Percentiles rank a stretch among this genome's conserved stretches.
Evolutionary conservation across 1,284 basidiomycete species (phyloP).

Genomic region (Acaromyces ingoldii): DNA sequence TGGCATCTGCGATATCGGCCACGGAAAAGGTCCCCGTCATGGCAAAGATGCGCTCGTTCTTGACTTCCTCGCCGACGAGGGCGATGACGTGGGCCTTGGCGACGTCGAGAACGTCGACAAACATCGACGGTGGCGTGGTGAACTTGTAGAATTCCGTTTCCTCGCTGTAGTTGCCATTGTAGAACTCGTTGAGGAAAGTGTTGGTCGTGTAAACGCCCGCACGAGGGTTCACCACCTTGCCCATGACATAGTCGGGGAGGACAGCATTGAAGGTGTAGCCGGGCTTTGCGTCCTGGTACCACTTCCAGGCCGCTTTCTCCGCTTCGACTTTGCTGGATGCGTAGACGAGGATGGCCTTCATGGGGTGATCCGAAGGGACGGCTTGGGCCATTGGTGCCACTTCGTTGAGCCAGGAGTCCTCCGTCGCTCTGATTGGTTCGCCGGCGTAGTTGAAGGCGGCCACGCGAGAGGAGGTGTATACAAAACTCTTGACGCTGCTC

Average conservation of each 20-base stretch:
- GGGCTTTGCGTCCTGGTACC: background rate
- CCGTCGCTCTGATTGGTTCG: no score
- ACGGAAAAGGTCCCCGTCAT: no score
- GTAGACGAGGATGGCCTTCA: no score
- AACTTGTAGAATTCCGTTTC: no score
- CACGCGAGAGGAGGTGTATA: no score
- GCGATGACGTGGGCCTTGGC: conserved; percentile 1
- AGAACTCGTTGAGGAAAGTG: background rate
- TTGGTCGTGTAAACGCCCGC: background rate
- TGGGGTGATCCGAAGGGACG: no score
- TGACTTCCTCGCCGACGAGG: background rate
- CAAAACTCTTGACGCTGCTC: no score
- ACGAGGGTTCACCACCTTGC: background rate
- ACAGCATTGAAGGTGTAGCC: background rate
- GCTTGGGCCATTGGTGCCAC: no score
- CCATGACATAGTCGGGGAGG: background rate
- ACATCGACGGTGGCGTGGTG: background rate
- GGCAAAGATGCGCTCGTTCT: conserved; percentile 4
- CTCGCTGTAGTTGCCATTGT: background rate
- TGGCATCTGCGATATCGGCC: no score
- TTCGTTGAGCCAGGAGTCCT: no score
- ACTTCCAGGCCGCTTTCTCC: conserved; percentile 2
- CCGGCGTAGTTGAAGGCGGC: no score
- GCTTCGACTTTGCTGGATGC: background rate
- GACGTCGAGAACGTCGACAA: background rate